A percentile compares a stretch with the other conserved stretches of the same genome.
phyloP scores from a whole-genome alignment of 805 yeast genomes.

The Metahyphopichia silvanorum region DNA sequence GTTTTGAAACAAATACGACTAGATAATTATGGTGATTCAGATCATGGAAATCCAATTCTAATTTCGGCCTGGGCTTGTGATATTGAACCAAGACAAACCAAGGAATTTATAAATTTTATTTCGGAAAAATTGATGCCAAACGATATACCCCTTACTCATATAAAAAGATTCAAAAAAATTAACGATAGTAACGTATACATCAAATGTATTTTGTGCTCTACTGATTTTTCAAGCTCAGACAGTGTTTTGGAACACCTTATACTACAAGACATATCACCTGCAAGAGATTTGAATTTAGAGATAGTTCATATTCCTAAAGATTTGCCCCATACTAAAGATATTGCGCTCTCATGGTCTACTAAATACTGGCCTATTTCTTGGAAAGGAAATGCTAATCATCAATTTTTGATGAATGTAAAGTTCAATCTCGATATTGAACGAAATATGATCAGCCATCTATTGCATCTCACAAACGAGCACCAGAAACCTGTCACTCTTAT shows the following conservation, averaged over 20 bases:
- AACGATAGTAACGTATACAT: constrained; percentile 13
- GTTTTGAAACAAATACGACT: constrained; percentile 45
- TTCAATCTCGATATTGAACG: constrained; percentile 47
- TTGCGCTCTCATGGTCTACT: constrained; percentile 61
- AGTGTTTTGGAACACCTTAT: constrained; percentile 17
- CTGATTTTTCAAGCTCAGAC: constrained; percentile 20
- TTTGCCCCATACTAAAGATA: constrained; percentile 71
- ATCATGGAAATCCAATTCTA: constrained; percentile 21
- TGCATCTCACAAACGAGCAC: constrained; percentile 4
- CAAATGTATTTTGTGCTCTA: constrained; percentile 47
- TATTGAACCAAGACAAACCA: constrained; percentile 35
- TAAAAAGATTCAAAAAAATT: constrained; percentile 54
- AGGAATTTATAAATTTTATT: constrained; percentile 21
- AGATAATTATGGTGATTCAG: constrained; percentile 11
- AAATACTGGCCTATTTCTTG: constrained; percentile 85
- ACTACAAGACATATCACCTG: not conserved
- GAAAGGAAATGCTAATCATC: constrained; percentile 88
- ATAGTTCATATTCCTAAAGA: constrained; percentile 48
- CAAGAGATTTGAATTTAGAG: constrained; percentile 7
- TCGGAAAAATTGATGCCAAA: constrained; percentile 21
- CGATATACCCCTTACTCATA: constrained; percentile 35
- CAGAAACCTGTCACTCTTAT: constrained; percentile 27
- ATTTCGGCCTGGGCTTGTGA: constrained; percentile 47
- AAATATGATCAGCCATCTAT: constrained; percentile 15
- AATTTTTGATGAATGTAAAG: constrained; percentile 53